A percentile compares a stretch with the other conserved stretches of the same genome.
These are phyloP conservation scores for Tylopilus sp. DNA, from an alignment of 1,284 basidiomycete species.

Conservation along the genomic window DNA sequence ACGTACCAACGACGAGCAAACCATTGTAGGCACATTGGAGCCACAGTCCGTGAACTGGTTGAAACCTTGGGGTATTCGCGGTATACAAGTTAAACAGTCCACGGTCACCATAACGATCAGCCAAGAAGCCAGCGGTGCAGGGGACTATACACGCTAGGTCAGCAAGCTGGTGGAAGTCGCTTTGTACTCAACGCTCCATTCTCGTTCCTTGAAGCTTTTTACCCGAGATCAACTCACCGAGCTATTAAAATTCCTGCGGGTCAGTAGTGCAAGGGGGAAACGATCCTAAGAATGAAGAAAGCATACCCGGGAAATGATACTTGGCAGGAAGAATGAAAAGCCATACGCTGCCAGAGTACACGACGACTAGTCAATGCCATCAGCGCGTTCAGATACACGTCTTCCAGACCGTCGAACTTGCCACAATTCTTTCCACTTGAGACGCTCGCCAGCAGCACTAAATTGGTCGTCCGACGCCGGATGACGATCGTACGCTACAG, in stretches of 20 bases:
- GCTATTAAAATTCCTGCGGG: slow-evolving; percentile 30
- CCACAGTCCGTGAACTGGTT: not conserved
- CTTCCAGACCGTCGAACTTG: slow-evolving; percentile 68
- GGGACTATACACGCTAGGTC: slow-evolving; percentile 63
- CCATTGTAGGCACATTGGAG: slow-evolving; percentile 25
- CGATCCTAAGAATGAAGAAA: no score
- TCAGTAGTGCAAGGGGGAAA: not conserved
- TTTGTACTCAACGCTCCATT: slow-evolving; percentile 45
- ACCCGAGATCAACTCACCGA: slow-evolving; percentile 39
- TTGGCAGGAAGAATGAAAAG: slow-evolving; percentile 73
- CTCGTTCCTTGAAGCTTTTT: slow-evolving; percentile 13
- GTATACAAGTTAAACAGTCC: slow-evolving; percentile 58
- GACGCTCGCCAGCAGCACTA: slow-evolving; percentile 65
- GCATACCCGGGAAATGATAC: slow-evolving; percentile 61
- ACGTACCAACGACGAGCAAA: slow-evolving; percentile 39
- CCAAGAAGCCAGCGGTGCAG: slow-evolving; percentile 57
- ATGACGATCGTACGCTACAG: slow-evolving; percentile 67
- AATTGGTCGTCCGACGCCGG: slow-evolving; percentile 65
- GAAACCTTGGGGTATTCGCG: not conserved
- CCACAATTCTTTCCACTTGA: slow-evolving; percentile 60
- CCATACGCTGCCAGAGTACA: slow-evolving; percentile 64
- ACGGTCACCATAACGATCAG: slow-evolving; percentile 57
- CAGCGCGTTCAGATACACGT: slow-evolving; percentile 49
- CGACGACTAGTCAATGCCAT: slow-evolving; percentile 40
- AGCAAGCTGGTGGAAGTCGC: slow-evolving; percentile 74